A percentile compares a stretch with the other conserved stretches of the same genome.
Conservation (phyloP, 176 grass and related monocot species). For the Musa troglodytarum region DNA sequence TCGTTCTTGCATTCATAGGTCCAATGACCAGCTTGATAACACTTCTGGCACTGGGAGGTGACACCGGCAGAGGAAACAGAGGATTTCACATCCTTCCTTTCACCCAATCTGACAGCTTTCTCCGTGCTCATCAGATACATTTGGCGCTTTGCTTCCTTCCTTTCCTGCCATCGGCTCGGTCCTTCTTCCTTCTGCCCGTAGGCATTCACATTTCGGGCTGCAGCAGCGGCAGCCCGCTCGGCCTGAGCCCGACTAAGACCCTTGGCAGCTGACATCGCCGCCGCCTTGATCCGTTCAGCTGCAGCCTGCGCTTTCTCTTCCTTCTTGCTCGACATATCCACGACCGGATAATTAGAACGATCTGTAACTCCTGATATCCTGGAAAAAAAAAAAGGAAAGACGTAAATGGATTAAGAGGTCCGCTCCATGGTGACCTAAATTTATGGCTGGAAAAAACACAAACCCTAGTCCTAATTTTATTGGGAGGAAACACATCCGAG, state of each 20-base stretch:
- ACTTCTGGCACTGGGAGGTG: slow-evolving; percentile 58
- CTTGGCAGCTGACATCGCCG: slow-evolving; percentile 48
- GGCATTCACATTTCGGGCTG: slow-evolving; percentile 62
- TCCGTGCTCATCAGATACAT: slow-evolving; percentile 82
- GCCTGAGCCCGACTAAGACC: slow-evolving; percentile 76
- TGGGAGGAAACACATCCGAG: no score
- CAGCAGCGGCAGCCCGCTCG: slow-evolving; percentile 47
- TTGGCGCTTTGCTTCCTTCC: not conserved
- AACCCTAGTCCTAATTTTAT: no score
- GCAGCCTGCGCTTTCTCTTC: slow-evolving; percentile 41
- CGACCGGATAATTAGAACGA: not conserved
- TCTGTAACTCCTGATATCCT: not conserved
- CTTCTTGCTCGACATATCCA: slow-evolving; percentile 52
- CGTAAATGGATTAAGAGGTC: not conserved
- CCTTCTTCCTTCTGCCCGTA: slow-evolving; percentile 19
- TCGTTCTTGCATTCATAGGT: slow-evolving; percentile 83
- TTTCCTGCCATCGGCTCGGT: slow-evolving; percentile 17
- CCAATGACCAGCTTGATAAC: slow-evolving; percentile 71
- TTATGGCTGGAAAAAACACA: no score
- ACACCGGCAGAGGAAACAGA: slow-evolving; percentile 26
- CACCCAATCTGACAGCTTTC: slow-evolving; percentile 53
- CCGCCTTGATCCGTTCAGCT: slow-evolving; percentile 50
- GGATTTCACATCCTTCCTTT: slow-evolving; percentile 49
- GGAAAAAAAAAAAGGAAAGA: not conserved
- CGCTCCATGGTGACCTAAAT: not conserved